Conservation (phyloP, 2,329 filamentous ascomycete species). For the Alternaria brassicicola region DNA sequence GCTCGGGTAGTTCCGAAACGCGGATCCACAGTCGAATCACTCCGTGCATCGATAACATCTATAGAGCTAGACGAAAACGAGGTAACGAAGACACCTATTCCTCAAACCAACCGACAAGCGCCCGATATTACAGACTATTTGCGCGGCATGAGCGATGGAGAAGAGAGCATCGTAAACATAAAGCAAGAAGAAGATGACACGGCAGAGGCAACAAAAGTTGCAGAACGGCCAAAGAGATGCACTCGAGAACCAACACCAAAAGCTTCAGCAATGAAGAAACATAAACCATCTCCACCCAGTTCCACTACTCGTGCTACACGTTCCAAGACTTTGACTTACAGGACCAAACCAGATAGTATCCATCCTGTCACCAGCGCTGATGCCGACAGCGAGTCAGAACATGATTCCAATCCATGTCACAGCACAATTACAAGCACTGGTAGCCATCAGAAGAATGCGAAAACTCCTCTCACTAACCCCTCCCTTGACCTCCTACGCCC, state of each 20-base stretch:
- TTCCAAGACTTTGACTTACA: neutral
- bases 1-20: neutral
- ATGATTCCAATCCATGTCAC: neutral
- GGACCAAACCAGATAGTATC: neutral
- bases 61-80: neutral
- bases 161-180: neutral
- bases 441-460: neutral
- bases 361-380: neutral
- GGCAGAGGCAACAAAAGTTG: neutral
- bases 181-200: conserved; percentile 1
- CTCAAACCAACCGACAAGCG: neutral
- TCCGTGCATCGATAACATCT: neutral
- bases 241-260: neutral
- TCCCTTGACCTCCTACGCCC: neutral
- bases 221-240: neutral
- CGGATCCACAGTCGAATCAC: neutral
- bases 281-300: neutral
- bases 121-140: neutral
- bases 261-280: neutral
- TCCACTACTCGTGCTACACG: neutral
- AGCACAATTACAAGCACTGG: neutral
- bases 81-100: neutral
- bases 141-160: neutral
- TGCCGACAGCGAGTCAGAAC: neutral
- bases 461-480: neutral